phyloP scores from a whole-genome alignment of 257 asterid genomes.

The Rubia yunnanensis region DNA sequence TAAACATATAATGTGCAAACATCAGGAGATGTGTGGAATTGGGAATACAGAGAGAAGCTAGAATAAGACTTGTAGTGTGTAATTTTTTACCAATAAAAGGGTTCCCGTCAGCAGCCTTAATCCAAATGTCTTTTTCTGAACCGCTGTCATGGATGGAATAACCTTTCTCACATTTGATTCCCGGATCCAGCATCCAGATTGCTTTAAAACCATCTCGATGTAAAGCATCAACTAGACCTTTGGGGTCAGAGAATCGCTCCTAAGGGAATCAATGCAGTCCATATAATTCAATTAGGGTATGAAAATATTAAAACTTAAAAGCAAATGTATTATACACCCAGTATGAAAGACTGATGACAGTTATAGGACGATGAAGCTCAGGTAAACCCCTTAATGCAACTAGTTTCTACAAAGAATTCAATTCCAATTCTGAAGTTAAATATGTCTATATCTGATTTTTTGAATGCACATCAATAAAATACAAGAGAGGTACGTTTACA shows the following conservation, averaged over 20 bases:
- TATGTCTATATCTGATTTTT: background rate
- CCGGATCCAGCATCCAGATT: conserved; percentile 99
- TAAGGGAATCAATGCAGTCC: conserved; percentile 15
- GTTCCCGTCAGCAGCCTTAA: conserved; percentile 66
- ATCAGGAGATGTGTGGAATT: background rate
- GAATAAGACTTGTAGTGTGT: background rate
- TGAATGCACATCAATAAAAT: background rate
- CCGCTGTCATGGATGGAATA: conserved; percentile 83
- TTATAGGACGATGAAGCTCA: background rate
- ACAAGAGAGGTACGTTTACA: background rate
- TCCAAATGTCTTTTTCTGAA: conserved; percentile 70
- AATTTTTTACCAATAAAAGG: conserved; percentile 56
- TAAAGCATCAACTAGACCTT: conserved; percentile 63
- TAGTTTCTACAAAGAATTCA: background rate
- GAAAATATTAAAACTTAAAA: background rate
- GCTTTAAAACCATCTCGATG: conserved; percentile 82
- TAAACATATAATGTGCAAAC: conserved; percentile 20
- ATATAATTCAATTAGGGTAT: background rate
- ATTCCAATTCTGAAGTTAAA: background rate
- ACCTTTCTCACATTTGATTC: conserved; percentile 81
- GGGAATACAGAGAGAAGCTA: background rate
- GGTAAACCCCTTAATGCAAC: background rate
- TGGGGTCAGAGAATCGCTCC: conserved; percentile 86
- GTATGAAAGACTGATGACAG: background rate
- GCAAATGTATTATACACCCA: too few relatives aligned